A percentile compares a stretch with the other conserved stretches of the same genome.
Evolutionary conservation across 306 rosid genomes (phyloP).

Genomic region (Astragalus membranaceus): DNA sequence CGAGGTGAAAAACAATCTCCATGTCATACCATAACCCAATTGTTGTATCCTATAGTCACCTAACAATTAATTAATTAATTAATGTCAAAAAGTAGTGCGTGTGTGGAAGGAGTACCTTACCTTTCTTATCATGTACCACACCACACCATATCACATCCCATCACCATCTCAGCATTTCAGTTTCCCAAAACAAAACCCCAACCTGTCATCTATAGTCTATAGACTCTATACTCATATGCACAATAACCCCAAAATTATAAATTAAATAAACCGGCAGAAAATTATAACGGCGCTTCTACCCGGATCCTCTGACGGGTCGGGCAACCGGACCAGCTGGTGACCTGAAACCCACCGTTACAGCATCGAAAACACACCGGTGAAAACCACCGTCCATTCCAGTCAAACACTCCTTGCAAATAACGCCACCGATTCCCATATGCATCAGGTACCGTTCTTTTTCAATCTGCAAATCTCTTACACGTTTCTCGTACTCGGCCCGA

Average conservation of each 20-base stretch:
- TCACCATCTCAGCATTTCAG: background rate
- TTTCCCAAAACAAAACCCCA: background rate
- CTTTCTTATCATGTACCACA: background rate
- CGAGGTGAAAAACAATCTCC: background rate
- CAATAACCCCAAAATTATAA: background rate
- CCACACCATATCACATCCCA: background rate
- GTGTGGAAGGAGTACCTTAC: background rate
- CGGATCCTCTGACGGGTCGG: slow-evolving; percentile 47
- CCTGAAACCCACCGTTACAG: slow-evolving; percentile 48
- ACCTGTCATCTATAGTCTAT: background rate
- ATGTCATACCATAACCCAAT: background rate
- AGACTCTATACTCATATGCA: background rate
- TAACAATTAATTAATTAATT: background rate
- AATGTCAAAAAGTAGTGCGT: background rate
- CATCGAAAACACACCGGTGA: slow-evolving; percentile 60
- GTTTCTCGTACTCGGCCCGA: slow-evolving; percentile 31
- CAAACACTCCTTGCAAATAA: slow-evolving; percentile 42
- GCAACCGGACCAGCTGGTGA: slow-evolving; percentile 70
- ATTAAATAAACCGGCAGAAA: background rate
- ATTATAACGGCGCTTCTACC: background rate
- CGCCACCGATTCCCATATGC: slow-evolving; percentile 25
- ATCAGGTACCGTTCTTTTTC: slow-evolving; percentile 33
- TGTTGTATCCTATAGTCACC: background rate
- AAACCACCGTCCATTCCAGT: slow-evolving; percentile 39
- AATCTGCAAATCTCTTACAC: slow-evolving; percentile 29